A percentile compares a stretch with the other conserved stretches of the same genome.
These are phyloP conservation scores for Fusarium sp. DNA, from an alignment of 2,329 filamentous ascomycete species.

Conservation along the genomic window DNA sequence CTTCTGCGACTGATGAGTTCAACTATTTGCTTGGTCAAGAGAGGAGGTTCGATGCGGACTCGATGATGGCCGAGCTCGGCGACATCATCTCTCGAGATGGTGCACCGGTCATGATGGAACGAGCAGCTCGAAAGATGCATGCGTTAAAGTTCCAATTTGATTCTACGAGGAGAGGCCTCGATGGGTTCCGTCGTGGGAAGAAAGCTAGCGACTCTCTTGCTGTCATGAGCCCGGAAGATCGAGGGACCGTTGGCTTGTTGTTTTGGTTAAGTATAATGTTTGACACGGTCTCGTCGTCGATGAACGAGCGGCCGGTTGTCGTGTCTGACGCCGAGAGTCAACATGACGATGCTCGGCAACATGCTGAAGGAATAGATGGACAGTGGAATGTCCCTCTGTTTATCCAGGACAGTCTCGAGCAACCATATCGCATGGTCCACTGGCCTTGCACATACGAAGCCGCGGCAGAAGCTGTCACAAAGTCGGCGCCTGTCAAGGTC, in stretches of 20 bases:
- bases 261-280: constrained; percentile 72
- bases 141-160: constrained; percentile 43
- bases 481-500: constrained; percentile 68
- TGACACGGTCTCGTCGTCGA: constrained; percentile 66
- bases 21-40: constrained; percentile 1
- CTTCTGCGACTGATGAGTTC: neutral
- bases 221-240: constrained; percentile 38
- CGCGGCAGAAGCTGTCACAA: constrained; percentile 60
- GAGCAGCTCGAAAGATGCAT: constrained; percentile 42
- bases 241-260: constrained; percentile 62
- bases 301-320: constrained; percentile 54
- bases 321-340: constrained; percentile 55
- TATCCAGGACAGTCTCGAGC: constrained; percentile 44
- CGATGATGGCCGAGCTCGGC: constrained; percentile 23
- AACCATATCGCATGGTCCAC: constrained; percentile 38
- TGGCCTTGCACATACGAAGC: constrained; percentile 67
- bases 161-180: constrained; percentile 25
- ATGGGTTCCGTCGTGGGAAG: neutral
- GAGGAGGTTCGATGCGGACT: constrained; percentile 17
- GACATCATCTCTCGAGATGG: constrained; percentile 40
- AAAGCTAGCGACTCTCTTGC: constrained; percentile 4
- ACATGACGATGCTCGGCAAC: constrained; percentile 42
- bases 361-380: constrained; percentile 14
- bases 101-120: constrained; percentile 36
- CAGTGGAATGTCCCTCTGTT: constrained; percentile 40